These are phyloP conservation scores for Boechera stricta DNA, from an alignment of 345 rosid genomes.

Conservation along the genomic window DNA sequence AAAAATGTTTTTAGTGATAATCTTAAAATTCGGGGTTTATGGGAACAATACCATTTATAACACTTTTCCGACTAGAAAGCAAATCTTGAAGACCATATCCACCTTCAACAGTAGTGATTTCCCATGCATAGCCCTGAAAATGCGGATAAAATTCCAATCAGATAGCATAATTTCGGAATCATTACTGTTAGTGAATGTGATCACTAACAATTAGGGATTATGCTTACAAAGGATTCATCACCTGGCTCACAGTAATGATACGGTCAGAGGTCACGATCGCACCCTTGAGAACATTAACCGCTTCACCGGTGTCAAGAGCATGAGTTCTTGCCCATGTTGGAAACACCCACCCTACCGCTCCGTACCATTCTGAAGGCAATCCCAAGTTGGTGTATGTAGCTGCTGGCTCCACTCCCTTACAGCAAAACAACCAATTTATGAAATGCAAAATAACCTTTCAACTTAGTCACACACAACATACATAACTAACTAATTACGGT, in stretches of 20 bases:
- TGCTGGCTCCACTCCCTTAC: slow-evolving; percentile 96
- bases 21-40: neutral
- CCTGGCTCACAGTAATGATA: slow-evolving; percentile 94
- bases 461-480: too few relatives aligned
- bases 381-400: slow-evolving; percentile 72
- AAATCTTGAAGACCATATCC: slow-evolving; percentile 90
- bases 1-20: too few relatives aligned
- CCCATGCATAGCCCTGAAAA: slow-evolving; percentile 94
- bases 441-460: neutral
- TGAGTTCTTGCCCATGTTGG: slow-evolving; percentile 98
- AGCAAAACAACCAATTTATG: slow-evolving; percentile 14
- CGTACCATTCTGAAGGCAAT: slow-evolving; percentile 85
- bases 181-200: neutral
- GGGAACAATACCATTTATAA: slow-evolving; percentile 66
- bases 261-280: slow-evolving; percentile 93
- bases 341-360: slow-evolving; percentile 93
- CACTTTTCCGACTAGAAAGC: slow-evolving; percentile 70
- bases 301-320: slow-evolving; percentile 99
- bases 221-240: slow-evolving; percentile 39
- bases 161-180: neutral
- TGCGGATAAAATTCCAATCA: neutral
- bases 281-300: slow-evolving; percentile 95
- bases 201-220: neutral
- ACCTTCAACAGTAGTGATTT: slow-evolving; percentile 92
- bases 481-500: too few relatives aligned